Evolutionary conservation across 306 rosid genomes (phyloP), one percentile per base, ranked within the genome.

Genomic region (Cucumis hystrix): DNA sequence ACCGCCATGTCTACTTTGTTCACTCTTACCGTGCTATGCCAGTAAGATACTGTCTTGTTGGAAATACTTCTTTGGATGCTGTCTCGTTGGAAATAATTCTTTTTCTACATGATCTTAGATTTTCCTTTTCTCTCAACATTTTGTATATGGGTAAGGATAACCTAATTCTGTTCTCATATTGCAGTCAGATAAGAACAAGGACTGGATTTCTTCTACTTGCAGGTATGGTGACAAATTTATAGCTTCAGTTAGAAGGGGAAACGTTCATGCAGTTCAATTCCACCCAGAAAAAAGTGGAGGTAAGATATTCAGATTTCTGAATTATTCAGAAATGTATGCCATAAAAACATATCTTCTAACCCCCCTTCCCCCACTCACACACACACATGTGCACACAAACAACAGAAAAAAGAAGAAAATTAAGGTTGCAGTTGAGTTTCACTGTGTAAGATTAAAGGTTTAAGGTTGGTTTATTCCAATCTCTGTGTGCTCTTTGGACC

Each of bases 211-310:
- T 64, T 95, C 99, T 81, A 90, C 91, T 59, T 90, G 97, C 83
- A 83, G 93, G 78, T 95, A 95, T 23, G 97, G 99, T 70, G 97
- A 87, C 77, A 83, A 85, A 65, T 95, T 95, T 84, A 89, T 95
- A 86, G 92, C 97, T 5, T 95, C 97, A 54, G 85, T 95, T 74
- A 87, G 86, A 80, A 90, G 88, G 86, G 99, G 99, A 82, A 95
- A 88, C 64, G 97, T 89, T 79, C 99, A 92, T 77, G 99, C 97
- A 73, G 97, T 95, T 83, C 99, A 95, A 78, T 95, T 95, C 86
- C 99, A 95, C 80, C 99, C 99, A 0, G 97, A 95, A 83, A 95
- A 95, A 85, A 95, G 99, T 76, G 99, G 97, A 88, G 97, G 99
- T 83, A 85, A 88, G 89, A 75, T 83, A 59, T 21, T 23, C 9